phyloP scores from a whole-genome alignment of 2,329 filamentous ascomycete genomes.

The Chaetomium sp. region DNA sequence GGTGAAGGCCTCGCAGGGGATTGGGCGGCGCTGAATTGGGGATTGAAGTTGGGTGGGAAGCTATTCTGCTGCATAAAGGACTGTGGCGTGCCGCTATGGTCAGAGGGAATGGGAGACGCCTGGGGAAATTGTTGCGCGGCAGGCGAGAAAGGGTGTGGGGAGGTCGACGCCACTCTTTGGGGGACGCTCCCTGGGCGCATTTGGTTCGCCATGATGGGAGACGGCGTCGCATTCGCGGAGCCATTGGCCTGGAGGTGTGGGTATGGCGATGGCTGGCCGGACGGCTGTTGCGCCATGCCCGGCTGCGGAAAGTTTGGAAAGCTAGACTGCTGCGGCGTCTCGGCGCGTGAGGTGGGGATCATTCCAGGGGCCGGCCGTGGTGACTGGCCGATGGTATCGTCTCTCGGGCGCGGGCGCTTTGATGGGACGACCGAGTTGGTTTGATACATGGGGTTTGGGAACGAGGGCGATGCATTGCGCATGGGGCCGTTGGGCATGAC shows the following conservation, averaged over 20 bases:
- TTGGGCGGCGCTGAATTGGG: slow-evolving; percentile 51
- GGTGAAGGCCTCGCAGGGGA: slow-evolving; percentile 51
- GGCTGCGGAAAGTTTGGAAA: slow-evolving; percentile 63
- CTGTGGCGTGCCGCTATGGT: slow-evolving; percentile 69
- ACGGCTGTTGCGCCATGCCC: slow-evolving; percentile 56
- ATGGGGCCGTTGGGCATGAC: slow-evolving; percentile 75
- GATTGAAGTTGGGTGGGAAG: slow-evolving; percentile 53
- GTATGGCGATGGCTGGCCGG: slow-evolving; percentile 62
- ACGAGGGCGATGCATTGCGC: slow-evolving; percentile 76
- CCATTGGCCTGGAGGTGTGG: slow-evolving; percentile 76
- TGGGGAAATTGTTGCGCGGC: slow-evolving; percentile 67
- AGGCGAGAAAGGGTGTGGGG: slow-evolving; percentile 84
- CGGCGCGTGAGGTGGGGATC: slow-evolving; percentile 77
- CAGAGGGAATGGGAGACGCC: slow-evolving; percentile 68
- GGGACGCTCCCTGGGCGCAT: slow-evolving; percentile 63
- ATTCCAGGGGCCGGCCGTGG: slow-evolving; percentile 69
- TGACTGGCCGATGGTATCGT: slow-evolving; percentile 79
- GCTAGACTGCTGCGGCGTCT: slow-evolving; percentile 76
- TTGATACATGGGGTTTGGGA: slow-evolving; percentile 72
- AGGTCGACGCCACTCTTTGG: slow-evolving; percentile 82
- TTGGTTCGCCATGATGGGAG: slow-evolving; percentile 84
- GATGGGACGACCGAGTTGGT: slow-evolving; percentile 83
- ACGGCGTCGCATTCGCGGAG: slow-evolving; percentile 80
- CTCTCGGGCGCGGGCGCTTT: slow-evolving; percentile 73
- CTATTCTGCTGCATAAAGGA: slow-evolving; percentile 59